A percentile compares a stretch with the other conserved stretches of the same genome.
These are phyloP conservation scores for Cyclotella sp. DNA, from an alignment of 108 stramenopile genomes.

Conservation along the genomic window DNA sequence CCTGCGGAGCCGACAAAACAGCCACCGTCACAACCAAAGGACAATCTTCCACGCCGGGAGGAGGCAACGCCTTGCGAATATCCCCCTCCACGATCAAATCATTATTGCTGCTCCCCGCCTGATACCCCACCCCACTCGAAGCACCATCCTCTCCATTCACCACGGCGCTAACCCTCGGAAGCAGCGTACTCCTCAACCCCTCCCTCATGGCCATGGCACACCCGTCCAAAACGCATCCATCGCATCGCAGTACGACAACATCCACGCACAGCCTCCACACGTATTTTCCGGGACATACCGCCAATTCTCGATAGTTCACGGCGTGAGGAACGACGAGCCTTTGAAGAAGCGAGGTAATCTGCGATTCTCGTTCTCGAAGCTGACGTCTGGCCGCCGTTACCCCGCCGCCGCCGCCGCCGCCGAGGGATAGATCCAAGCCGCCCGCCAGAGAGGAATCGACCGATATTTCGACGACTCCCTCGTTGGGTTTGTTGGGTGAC, in stretches of 20 bases:
- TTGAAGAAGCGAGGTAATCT: conserved; percentile 58
- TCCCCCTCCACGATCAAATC: conserved; percentile 66
- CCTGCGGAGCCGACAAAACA: conserved; percentile 29
- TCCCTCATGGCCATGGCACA: conserved; percentile 63
- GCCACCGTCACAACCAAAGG: conserved; percentile 69
- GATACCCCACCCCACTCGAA: background rate
- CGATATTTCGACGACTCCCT: conserved; percentile 64
- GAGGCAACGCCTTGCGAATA: conserved; percentile 51
- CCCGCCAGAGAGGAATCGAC: conserved; percentile 60
- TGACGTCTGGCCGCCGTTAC: conserved; percentile 17
- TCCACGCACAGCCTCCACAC: conserved; percentile 75
- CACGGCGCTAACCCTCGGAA: conserved; percentile 55
- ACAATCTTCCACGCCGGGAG: conserved; percentile 55
- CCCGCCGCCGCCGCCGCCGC: background rate
- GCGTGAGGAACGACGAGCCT: conserved; percentile 63
- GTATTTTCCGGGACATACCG: conserved; percentile 62
- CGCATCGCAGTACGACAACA: conserved; percentile 61
- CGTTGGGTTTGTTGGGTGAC: conserved; percentile 50
- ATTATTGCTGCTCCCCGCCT: conserved; percentile 23
- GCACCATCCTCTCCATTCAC: conserved; percentile 19
- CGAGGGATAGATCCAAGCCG: conserved; percentile 18
- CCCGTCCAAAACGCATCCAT: conserved; percentile 70
- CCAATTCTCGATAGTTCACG: conserved; percentile 48
- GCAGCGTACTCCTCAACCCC: conserved; percentile 55
- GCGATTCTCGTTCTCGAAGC: conserved; percentile 48